Evolutionary conservation across 108 stramenopile genomes (phyloP).

Genomic region (Fragilariopsis cylindrus): DNA sequence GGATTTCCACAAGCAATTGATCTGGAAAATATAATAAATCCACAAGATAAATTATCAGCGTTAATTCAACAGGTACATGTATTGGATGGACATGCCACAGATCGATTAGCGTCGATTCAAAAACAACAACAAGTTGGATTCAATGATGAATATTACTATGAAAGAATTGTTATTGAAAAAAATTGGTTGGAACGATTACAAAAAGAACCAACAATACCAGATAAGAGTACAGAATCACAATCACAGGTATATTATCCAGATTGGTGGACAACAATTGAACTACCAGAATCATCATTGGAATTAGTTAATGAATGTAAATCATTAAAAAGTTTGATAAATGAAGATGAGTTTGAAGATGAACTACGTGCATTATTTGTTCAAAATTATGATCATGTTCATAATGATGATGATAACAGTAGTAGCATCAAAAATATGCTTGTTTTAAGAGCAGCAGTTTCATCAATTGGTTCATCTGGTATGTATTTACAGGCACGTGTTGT

Average conservation of each 20-base stretch:
- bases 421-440: neutral
- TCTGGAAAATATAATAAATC: neutral
- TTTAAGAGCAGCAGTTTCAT: conserved; percentile 9
- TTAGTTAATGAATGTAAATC: conserved; percentile 15
- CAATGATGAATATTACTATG: neutral
- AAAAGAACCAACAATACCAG: neutral
- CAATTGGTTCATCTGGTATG: conserved; percentile 22
- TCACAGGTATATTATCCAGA: neutral
- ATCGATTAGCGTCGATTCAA: neutral
- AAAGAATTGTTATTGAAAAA: neutral
- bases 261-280: conserved; percentile 28
- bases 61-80: conserved; percentile 1
- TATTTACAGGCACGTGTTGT: conserved; percentile 15
- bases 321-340: conserved; percentile 29
- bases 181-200: conserved; percentile 13
- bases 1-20: neutral
- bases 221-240: too few relatives aligned
- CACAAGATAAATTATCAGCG: neutral
- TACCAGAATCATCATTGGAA: neutral
- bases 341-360: conserved; percentile 25
- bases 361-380: conserved; percentile 8
- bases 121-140: too few relatives aligned
- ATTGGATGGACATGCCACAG: conserved; percentile 2
- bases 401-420: neutral
- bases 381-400: neutral